Evolutionary conservation across 225 moss, liverwort and hornwort genomes (phyloP).

Genomic region (Ulota crispa): DNA sequence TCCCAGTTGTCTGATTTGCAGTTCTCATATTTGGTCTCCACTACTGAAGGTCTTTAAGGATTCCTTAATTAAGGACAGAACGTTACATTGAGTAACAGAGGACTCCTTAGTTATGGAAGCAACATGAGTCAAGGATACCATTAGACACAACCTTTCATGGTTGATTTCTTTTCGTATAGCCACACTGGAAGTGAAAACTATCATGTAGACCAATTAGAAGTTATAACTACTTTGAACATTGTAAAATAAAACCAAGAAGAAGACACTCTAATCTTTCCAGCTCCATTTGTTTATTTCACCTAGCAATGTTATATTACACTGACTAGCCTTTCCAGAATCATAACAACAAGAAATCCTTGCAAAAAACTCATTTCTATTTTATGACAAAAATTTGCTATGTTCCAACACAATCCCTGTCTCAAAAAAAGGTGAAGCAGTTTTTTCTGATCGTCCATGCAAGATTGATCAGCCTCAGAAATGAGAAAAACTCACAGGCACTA

Average conservation of each 20-base stretch:
- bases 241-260: neutral
- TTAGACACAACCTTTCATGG: neutral
- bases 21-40: neutral
- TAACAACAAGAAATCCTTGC: conserved; percentile 11
- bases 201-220: neutral
- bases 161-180: neutral
- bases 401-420: conserved; percentile 1
- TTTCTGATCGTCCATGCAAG: neutral
- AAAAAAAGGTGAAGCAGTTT: conserved; percentile 3
- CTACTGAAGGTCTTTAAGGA: neutral
- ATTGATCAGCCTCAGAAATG: conserved; percentile 1
- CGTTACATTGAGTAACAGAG: neutral
- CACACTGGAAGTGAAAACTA: neutral
- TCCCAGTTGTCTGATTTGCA: neutral
- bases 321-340: neutral
- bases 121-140: conserved; percentile 2
- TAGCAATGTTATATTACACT: neutral
- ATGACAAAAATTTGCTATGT: neutral
- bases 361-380: neutral
- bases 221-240: neutral
- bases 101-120: neutral
- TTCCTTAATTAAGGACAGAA: neutral
- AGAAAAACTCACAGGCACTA: conserved; percentile 56
- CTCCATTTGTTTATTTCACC: neutral
- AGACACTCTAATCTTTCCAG: neutral